Base-by-base conservation (phyloP, 1,284 basidiomycete genomes). In the Amylostereum chailletii region DNA sequence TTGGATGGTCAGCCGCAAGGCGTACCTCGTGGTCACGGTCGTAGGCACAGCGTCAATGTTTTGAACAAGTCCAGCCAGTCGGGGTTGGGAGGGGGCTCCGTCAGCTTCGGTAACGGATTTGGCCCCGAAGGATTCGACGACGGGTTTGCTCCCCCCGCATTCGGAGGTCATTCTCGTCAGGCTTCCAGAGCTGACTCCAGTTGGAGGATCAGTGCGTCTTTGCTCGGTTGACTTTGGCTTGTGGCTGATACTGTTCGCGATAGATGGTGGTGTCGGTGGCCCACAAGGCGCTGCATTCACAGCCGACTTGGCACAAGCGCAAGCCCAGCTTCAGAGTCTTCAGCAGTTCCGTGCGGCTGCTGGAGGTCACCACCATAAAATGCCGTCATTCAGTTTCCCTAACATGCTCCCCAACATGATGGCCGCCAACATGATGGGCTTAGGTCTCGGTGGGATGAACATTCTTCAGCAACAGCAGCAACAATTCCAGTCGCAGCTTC, bases 311-410 rank as follows among this genome's bases (percentile, higher is more conserved):
- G 92, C 91, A 2, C 89, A 93, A 61, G 92, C 92, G n/a, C 93
- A 95, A 65, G 92, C 94, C 7, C 96, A 99, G 65, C 76, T 99
- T 4, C 90, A 94, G 60, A 95, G 94, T 59, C 75, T 99, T 45
- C 92, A 96, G 62, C 94, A 97, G 62, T 99, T 98, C 77, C 88
- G 96, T 57, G 93, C 92, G 34, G 92, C 92, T 2, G 88, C 93
- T 9, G 94, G 92, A 48, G 90, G 91, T 10, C 92, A 96, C 55
- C 95, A 98, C 66, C 84, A 91, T 62, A 95, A 96, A 74, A 94
- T 95, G 79, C 81, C 92, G 9, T 99, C 96, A 0, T 97, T 98
- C 72, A 92, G 90, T 61, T 94, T 96, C 76, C 94, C 93, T 10
- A 94, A 95, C 64, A 94, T 94, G 90, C 72, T 94, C 27, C 92